Base-by-base conservation (phyloP, 495 filamentous ascomycete genomes). In the Penicillium canariense region DNA sequence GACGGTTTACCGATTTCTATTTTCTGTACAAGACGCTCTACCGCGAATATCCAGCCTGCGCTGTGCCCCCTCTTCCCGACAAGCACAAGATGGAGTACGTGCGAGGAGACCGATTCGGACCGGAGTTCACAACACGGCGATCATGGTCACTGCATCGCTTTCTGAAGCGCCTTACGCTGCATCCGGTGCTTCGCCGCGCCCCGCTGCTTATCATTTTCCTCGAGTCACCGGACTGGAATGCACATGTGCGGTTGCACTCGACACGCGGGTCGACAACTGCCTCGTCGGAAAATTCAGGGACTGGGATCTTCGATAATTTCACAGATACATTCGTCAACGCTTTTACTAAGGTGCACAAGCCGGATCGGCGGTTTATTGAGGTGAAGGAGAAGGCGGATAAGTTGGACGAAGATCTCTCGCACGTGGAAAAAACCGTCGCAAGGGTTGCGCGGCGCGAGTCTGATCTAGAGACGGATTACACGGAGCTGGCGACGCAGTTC, bases 31-130 rank as follows among this genome's bases (percentile, higher is more conserved):
- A 96, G 70, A 84, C 84, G 26, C 83, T 98, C 35, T 85, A 78
- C 49, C 83, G 84, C 60, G 90, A 97, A 64, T 97, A 91, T 63
- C 90, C 91, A 28, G 87, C 87, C 67, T 90, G 85, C 74, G 95
- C 94, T 36, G 91, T 98, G 11, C 94, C 94, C 34, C 94, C 94
- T 43, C 77, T 97, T 53, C 94, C 94, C 40, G 94, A 97, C 70
- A 98, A 98, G 74, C 92, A 97, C 79, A 96, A 96, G 68, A 94
- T 98, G 89, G 89, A 94, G 63, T 96, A 97, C 63, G 95, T 97
- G 31, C 87, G 91, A 47, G 95, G 95, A 48, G 92, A 97, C 72
- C 86, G 94, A 35, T 98, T 98, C 70, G 90, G 91, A 2, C 69
- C 87, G 14, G 95, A 97, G 67, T 98, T 98, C 70, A 97, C 90